Conservation (phyloP, 345 rosid species). For the Melaleuca quinquenervia region DNA sequence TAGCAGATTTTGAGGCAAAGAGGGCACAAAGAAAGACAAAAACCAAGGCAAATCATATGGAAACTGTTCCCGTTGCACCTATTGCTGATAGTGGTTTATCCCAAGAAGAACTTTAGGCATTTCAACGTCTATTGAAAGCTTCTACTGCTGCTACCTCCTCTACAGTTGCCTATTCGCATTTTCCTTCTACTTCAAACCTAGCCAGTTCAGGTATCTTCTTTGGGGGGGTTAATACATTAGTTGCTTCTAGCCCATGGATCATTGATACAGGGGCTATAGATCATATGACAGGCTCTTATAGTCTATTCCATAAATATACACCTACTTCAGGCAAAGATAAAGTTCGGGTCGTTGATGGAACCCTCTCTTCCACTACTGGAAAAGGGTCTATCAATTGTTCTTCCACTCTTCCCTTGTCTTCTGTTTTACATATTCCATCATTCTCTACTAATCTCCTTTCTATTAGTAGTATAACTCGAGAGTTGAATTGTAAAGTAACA, state of each 20-base stretch:
- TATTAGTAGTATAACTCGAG: not conserved
- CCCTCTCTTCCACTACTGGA: not conserved
- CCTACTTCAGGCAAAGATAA: not conserved
- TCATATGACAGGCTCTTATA: not conserved
- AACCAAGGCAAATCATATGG: not conserved
- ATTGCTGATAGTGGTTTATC: not conserved
- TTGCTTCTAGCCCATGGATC: not conserved
- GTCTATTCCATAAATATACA: no score
- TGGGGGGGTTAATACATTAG: not conserved
- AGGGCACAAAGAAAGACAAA: not conserved
- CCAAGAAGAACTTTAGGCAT: not conserved
- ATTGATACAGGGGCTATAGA: not conserved
- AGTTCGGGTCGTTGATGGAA: not conserved
- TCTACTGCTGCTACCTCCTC: not conserved
- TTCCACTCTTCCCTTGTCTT: not conserved
- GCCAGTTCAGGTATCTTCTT: not conserved
- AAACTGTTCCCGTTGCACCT: not conserved
- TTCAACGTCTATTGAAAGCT: not conserved
- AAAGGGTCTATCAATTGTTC: no score
- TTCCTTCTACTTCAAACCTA: not conserved
- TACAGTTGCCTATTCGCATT: not conserved
- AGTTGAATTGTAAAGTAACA: not conserved
- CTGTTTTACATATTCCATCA: not conserved
- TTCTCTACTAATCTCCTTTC: not conserved
- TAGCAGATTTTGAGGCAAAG: no score